phyloP scores from a whole-genome alignment of 768 basidiomycete species.

The Kwoniella dejecticola region DNA sequence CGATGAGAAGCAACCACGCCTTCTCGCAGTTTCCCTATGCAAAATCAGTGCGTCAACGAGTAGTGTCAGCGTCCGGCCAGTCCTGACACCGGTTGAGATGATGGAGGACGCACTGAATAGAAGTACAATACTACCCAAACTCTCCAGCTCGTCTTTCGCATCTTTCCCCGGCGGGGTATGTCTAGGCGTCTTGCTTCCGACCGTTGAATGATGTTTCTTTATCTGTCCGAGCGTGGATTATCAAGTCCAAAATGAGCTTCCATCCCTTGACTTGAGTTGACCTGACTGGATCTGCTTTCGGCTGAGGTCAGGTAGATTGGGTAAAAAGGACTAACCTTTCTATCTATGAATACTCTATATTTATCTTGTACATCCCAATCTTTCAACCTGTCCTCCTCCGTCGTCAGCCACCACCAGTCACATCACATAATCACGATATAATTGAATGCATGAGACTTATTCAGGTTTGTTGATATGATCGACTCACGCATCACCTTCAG shows the following conservation, averaged over 20 bases:
- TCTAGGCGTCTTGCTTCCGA: conserved; percentile 18
- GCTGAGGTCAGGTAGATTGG: too few relatives aligned
- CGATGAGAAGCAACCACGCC: conserved; percentile 50
- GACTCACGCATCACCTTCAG: conserved; percentile 54
- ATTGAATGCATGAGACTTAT: not conserved
- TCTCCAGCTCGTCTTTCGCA: conserved; percentile 42
- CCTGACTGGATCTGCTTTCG: too few relatives aligned
- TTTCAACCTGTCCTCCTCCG: conserved; percentile 44
- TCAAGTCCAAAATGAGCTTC: too few relatives aligned
- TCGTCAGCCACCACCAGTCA: too few relatives aligned
- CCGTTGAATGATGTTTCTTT: conserved; percentile 39
- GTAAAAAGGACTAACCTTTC: conserved; percentile 23
- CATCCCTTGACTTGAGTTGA: too few relatives aligned
- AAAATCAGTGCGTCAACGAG: not conserved
- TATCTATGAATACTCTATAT: conserved; percentile 48
- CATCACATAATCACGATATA: too few relatives aligned
- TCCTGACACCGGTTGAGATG: not conserved
- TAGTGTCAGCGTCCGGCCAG: not conserved
- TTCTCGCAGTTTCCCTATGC: conserved; percentile 51
- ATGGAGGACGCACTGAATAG: conserved; percentile 35
- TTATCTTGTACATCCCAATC: conserved; percentile 43
- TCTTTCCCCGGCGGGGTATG: conserved; percentile 25
- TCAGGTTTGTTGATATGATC: not conserved
- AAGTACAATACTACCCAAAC: conserved; percentile 49
- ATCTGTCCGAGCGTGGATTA: conserved; percentile 27